phyloP scores from a whole-genome alignment of 805 yeast genomes.

The Huiozyma naganishii region DNA sequence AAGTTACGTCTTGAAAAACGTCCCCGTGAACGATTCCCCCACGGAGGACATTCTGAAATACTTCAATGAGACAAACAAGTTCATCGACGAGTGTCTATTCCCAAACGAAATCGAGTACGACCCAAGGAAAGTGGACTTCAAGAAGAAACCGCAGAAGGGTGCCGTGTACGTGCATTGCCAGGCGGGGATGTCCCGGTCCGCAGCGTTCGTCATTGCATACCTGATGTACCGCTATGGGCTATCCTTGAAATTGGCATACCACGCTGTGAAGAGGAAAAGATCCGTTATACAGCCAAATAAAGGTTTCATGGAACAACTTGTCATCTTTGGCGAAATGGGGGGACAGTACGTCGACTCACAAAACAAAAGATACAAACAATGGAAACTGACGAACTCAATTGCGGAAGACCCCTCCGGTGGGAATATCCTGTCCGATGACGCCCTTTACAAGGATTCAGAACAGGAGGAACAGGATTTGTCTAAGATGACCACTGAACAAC shows the following conservation, averaged over 20 bases:
- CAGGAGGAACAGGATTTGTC: constrained; percentile 18
- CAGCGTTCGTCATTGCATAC: constrained; percentile 77
- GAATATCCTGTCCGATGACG: constrained; percentile 20
- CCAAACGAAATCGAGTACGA: constrained; percentile 29
- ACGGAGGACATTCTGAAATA: constrained; percentile 53
- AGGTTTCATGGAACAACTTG: constrained; percentile 63
- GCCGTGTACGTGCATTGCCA: constrained; percentile 64
- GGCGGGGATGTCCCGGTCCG: constrained; percentile 89
- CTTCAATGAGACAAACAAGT: constrained; percentile 50
- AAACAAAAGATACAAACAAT: constrained; percentile 32
- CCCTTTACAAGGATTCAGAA: constrained; percentile 23
- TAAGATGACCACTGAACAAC: constrained; percentile 20
- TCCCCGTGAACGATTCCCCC: constrained; percentile 65
- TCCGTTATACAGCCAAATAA: constrained; percentile 57
- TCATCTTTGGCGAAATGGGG: constrained; percentile 43
- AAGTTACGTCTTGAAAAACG: constrained; percentile 43
- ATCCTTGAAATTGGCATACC: constrained; percentile 48
- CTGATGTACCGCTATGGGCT: constrained; percentile 69
- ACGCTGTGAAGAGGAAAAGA: constrained; percentile 63
- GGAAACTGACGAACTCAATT: constrained; percentile 30
- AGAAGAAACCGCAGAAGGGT: constrained; percentile 31
- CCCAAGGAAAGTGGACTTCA: constrained; percentile 23
- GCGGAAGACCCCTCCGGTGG: constrained; percentile 35
- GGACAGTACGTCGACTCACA: constrained; percentile 22
- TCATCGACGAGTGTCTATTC: constrained; percentile 56